A percentile compares a stretch with the other conserved stretches of the same genome.
Conservation (phyloP, 2,329 filamentous ascomycete species). For the Samsoniella hepiali region DNA sequence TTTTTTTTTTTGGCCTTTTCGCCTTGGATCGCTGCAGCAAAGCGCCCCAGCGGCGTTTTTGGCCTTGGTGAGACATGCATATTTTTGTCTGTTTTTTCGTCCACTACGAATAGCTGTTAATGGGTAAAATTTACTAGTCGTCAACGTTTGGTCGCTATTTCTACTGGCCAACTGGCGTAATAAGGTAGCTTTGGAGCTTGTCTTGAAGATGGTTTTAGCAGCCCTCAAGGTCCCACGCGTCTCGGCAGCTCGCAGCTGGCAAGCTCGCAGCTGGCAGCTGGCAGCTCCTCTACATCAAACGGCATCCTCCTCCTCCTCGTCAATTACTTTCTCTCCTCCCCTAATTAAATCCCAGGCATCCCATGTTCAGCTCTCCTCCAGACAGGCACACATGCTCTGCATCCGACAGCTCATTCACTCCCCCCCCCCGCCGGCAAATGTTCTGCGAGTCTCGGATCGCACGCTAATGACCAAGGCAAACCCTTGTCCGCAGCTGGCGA, state of each 20-base stretch:
- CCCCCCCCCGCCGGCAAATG: neutral
- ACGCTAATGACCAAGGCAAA: neutral
- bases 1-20: neutral
- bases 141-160: too few species aligned
- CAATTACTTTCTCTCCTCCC: neutral
- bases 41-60: too few species aligned
- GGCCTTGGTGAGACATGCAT: too few species aligned
- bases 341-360: neutral
- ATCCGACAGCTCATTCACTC: neutral
- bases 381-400: too few species aligned
- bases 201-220: too few species aligned
- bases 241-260: neutral
- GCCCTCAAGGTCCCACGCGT: neutral
- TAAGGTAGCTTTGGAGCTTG: too few species aligned
- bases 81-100: too few species aligned
- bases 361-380: too few species aligned
- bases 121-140: too few species aligned
- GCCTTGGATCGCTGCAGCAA: neutral
- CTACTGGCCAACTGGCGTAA: too few species aligned
- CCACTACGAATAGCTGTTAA: too few species aligned
- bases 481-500: neutral
- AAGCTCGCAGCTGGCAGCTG: neutral
- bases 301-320: neutral
- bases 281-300: neutral
- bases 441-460: neutral